Evolutionary conservation across 495 filamentous ascomycete species (phyloP), one percentile per base, ranked within the genome.

Genomic region (Talaromyces thailandensis): DNA sequence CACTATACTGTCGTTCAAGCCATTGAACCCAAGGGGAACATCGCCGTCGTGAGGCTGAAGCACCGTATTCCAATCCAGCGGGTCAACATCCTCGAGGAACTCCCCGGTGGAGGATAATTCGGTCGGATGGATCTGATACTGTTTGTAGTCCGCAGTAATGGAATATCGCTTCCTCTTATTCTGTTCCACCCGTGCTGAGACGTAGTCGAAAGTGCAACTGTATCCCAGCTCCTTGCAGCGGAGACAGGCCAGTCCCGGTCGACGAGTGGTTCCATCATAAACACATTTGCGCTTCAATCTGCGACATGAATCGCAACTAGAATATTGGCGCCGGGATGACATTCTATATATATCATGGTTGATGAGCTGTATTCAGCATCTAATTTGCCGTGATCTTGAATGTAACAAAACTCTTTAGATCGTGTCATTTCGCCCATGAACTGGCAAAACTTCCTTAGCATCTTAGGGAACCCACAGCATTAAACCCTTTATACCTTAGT

Each of bases 201-300:
- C 65, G 35, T 70, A 72, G 23, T 70, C 23, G 43, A 72, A 70
- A 9, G 68, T 72, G 62, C 70, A 72, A 6, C 55, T 8, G 51
- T 64, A 64, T 48, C 64, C 65, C 21, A 70, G 45, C 8, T 68
- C 68, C 14, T 52, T 21, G 64, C 70, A 72, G 56, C 67, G 63
- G 4, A 63, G 29, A 37, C 70, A 70, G 1, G 62, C 21, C 3
- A 29, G 14, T 24, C 23, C 58, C 4, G 62, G 1, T 21, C 61
- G 55, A 3, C 24, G 53, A 8, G 62, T 45, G 6, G 16, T 12
- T 56, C 7, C 18, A 45, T 55, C 26, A 18, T 70, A 64, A 21
- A 66, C 51, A 51, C 70, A 72, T 11, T 68, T 68, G 40, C 70
- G 65, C 28, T 72, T 72, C 9, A 65, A 69, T 31, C 66, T 68